A percentile compares a stretch with the other conserved stretches of the same genome.
Evolutionary conservation across 257 asterid genomes (phyloP).

Genomic region (Catharanthus roseus): DNA sequence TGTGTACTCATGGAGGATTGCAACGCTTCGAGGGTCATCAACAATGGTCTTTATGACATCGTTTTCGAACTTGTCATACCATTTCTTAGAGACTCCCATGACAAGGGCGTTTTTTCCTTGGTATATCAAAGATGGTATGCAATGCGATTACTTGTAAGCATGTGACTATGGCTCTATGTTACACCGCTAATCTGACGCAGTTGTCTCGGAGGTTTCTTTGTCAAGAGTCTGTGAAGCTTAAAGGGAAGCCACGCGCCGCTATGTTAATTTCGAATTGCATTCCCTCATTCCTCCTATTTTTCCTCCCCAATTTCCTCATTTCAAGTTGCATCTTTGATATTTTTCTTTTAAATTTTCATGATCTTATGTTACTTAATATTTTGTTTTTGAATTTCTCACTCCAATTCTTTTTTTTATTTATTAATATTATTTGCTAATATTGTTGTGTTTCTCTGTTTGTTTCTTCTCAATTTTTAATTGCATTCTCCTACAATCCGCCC

Average conservation of each 20-base stretch:
- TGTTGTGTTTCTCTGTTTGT: too few relatives aligned
- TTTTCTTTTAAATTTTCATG: too few relatives aligned
- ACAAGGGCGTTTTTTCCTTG: conserved; percentile 56
- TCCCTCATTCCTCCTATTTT: too few relatives aligned
- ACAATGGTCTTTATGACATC: conserved; percentile 33
- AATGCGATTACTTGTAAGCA: conserved; percentile 63
- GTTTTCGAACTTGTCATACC: conserved; percentile 74
- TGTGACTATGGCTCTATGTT: conserved; percentile 78
- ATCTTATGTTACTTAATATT: too few relatives aligned
- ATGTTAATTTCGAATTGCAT: conserved; percentile 76
- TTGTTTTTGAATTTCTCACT: too few relatives aligned
- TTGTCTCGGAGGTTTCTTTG: conserved; percentile 57
- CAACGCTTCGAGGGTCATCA: neutral
- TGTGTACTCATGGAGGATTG: conserved; percentile 7
- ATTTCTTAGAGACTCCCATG: conserved; percentile 58
- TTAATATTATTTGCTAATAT: too few relatives aligned
- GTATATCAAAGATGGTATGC: conserved; percentile 53
- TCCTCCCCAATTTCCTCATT: too few relatives aligned
- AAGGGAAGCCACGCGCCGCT: conserved; percentile 90
- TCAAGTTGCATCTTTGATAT: too few relatives aligned
- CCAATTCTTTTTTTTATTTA: too few relatives aligned
- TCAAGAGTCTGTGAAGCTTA: conserved; percentile 66
- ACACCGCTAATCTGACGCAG: conserved; percentile 50
- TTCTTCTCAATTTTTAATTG: too few relatives aligned
- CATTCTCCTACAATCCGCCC: too few relatives aligned